These are phyloP conservation scores for Lentinula detonsa DNA, from an alignment of 768 basidiomycete genomes.

Conservation along the genomic window DNA sequence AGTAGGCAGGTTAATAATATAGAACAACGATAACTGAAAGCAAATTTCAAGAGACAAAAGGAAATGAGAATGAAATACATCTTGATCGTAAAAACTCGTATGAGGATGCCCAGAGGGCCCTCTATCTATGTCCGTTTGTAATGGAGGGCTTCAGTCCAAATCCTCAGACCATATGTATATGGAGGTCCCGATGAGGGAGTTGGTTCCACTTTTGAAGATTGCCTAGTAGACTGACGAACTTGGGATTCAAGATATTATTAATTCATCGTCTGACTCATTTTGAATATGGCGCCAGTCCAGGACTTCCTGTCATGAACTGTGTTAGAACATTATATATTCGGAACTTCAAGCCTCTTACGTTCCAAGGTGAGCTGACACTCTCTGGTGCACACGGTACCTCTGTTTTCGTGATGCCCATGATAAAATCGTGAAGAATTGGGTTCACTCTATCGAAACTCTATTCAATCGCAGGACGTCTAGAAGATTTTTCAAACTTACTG, in stretches of 20 bases:
- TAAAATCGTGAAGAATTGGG: constrained; percentile 21
- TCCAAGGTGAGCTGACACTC: background rate
- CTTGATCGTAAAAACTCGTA: too few relatives aligned
- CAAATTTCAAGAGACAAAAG: too few relatives aligned
- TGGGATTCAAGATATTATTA: background rate
- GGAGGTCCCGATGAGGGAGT: background rate
- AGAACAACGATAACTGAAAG: too few relatives aligned
- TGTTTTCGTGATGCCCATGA: constrained; percentile 17
- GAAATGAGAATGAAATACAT: too few relatives aligned
- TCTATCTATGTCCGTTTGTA: too few relatives aligned
- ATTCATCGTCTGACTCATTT: background rate
- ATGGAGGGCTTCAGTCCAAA: too few relatives aligned
- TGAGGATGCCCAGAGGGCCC: too few relatives aligned
- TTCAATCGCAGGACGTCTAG: background rate
- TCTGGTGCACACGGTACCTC: background rate
- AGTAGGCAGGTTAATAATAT: too few relatives aligned
- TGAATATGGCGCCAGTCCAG: background rate
- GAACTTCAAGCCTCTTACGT: background rate
- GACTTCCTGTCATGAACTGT: background rate
- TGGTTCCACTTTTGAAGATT: too few relatives aligned
- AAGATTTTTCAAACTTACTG: constrained; percentile 15
- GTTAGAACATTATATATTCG: background rate
- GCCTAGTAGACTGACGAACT: background rate
- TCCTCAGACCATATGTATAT: background rate
- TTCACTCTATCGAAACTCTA: constrained; percentile 19